Conservation (phyloP, 805 yeast genomes). For the Saturnispora halmiae region DNA sequence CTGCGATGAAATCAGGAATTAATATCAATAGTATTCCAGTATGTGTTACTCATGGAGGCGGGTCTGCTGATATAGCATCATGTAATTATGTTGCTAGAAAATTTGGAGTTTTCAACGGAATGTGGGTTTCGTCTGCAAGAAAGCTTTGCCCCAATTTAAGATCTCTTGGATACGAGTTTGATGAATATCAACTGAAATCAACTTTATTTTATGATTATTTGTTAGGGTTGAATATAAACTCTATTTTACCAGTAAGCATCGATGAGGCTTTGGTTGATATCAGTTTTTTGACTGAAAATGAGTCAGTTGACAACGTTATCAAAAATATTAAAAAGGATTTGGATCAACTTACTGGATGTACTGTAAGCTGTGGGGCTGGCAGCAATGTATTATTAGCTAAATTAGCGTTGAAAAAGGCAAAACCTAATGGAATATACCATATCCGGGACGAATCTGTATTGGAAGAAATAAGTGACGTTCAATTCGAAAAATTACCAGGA, state of each 20-base stretch:
- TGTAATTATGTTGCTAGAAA: conserved; percentile 82
- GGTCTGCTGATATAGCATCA: conserved; percentile 74
- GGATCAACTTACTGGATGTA: conserved; percentile 41
- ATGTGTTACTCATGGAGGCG: conserved; percentile 56
- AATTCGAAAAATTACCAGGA: conserved; percentile 48
- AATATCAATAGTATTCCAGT: conserved; percentile 42
- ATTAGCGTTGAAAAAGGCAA: conserved; percentile 61
- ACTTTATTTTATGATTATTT: conserved; percentile 54
- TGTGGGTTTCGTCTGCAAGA: conserved; percentile 73
- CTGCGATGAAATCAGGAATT: conserved; percentile 43
- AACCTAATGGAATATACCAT: conserved; percentile 60
- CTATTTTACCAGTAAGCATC: conserved; percentile 76
- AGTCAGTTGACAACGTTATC: conserved; percentile 24
- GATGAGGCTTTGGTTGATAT: conserved; percentile 86
- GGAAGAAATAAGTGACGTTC: conserved; percentile 29
- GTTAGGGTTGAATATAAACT: conserved; percentile 33
- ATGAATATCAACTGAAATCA: conserved; percentile 59
- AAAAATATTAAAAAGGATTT: conserved; percentile 34
- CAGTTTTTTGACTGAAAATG: conserved; percentile 19
- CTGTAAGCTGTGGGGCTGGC: conserved; percentile 76
- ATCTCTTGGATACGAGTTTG: conserved; percentile 64
- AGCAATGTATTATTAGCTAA: conserved; percentile 69
- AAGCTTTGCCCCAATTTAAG: conserved; percentile 52
- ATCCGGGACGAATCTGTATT: conserved; percentile 25
- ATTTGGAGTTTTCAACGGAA: conserved; percentile 77